Percentiles rank a stretch among this genome's conserved stretches.
Evolutionary conservation across 2,329 filamentous ascomycete species (phyloP).

Genomic region (Dothidotthia symphoricarpi): DNA sequence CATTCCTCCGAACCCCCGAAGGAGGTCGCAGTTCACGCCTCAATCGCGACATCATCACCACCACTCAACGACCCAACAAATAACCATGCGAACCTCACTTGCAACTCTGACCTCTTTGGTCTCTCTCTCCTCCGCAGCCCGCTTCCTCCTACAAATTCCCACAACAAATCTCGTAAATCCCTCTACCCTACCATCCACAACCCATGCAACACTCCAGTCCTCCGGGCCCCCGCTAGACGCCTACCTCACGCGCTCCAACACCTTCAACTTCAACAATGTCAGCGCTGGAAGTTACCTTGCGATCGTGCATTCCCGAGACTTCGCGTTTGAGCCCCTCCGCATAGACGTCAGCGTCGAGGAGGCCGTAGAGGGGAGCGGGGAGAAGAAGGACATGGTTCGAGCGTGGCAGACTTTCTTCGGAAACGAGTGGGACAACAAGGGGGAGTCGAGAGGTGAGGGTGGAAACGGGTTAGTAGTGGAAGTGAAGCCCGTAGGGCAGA

Average conservation of each 20-base stretch:
- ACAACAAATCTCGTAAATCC: slow-evolving; percentile 46
- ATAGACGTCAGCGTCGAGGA: slow-evolving; percentile 62
- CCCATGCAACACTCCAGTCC: slow-evolving; percentile 65
- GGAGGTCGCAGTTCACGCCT: no score
- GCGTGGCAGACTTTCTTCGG: slow-evolving; percentile 85
- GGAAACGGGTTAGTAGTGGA: slow-evolving; percentile 55
- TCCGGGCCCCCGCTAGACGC: slow-evolving; percentile 53
- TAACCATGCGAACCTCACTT: slow-evolving; percentile 36
- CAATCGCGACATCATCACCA: no score
- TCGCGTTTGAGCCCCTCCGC: slow-evolving; percentile 74
- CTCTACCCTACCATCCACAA: slow-evolving; percentile 54
- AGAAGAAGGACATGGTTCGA: slow-evolving; percentile 50
- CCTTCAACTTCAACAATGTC: slow-evolving; percentile 74
- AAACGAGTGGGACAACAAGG: slow-evolving; percentile 86
- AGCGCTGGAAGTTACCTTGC: slow-evolving; percentile 73
- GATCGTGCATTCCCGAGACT: slow-evolving; percentile 72
- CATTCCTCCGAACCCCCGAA: no score
- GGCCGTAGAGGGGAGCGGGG: slow-evolving; percentile 29
- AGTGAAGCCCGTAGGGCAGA: slow-evolving; percentile 60
- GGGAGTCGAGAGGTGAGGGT: slow-evolving; percentile 56
- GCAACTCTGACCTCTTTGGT: slow-evolving; percentile 44
- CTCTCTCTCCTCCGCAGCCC: slow-evolving; percentile 43
- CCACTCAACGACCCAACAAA: no score
- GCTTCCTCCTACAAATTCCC: slow-evolving; percentile 55
- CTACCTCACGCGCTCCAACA: slow-evolving; percentile 65